Evolutionary conservation across 495 filamentous ascomycete genomes (phyloP).

Genomic region (Hypoxylon lienhwacheense): DNA sequence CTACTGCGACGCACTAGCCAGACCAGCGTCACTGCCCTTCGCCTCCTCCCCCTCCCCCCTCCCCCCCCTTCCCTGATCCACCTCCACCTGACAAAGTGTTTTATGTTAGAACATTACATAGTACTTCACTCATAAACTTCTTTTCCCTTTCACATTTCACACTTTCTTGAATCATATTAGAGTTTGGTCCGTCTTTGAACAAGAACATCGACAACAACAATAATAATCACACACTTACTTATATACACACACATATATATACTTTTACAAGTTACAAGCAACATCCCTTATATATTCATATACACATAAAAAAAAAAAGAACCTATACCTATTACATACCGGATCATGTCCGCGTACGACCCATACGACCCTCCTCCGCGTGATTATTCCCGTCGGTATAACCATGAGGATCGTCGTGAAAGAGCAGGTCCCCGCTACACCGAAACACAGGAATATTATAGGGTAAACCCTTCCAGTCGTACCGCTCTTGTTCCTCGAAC

Average conservation of each 20-base stretch:
- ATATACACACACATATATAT: background rate
- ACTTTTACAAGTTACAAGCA: too few relatives aligned
- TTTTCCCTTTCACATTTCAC: conserved; percentile 4
- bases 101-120: background rate
- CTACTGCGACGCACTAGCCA: conserved; percentile 8
- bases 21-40: conserved; percentile 2
- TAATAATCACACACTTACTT: background rate
- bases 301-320: too few relatives aligned
- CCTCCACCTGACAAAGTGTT: too few relatives aligned
- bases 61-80: conserved; percentile 1
- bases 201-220: background rate
- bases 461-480: conserved; percentile 41
- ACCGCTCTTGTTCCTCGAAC: conserved; percentile 58
- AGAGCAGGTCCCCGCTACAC: conserved; percentile 51
- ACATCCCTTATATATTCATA: too few relatives aligned
- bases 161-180: conserved; percentile 16
- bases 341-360: conserved; percentile 53
- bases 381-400: conserved; percentile 47
- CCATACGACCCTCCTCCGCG: conserved; percentile 48
- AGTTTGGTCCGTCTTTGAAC: conserved; percentile 13
- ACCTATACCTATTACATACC: background rate
- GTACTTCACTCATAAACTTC: conserved; percentile 11
- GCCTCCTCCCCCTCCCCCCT: background rate
- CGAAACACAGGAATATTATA: conserved; percentile 54
- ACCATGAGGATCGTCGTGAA: conserved; percentile 51